Evolutionary conservation across 257 asterid species (phyloP).

Genomic region (Cruciata laevipes): DNA sequence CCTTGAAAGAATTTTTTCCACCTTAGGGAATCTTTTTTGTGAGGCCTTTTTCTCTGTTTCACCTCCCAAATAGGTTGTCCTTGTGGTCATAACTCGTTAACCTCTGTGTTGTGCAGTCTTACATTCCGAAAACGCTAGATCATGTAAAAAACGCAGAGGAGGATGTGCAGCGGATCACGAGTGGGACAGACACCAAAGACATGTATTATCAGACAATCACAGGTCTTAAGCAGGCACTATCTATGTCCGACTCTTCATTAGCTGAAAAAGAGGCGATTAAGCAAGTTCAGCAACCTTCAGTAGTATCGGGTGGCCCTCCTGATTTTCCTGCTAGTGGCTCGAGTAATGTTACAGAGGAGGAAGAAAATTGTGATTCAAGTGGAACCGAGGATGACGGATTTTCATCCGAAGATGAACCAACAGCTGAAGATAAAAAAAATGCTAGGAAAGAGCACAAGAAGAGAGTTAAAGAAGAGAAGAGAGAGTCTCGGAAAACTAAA

Average conservation of each 20-base stretch:
- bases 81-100: background rate
- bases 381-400: constrained; percentile 42
- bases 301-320: constrained; percentile 1
- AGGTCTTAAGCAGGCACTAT: constrained; percentile 73
- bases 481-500: constrained; percentile 76
- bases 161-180: constrained; percentile 70
- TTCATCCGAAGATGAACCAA: constrained; percentile 36
- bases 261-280: constrained; percentile 29
- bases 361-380: constrained; percentile 36
- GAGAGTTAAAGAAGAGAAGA: constrained; percentile 88
- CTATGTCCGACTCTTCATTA: constrained; percentile 30
- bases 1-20: background rate
- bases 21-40: background rate
- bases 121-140: constrained; percentile 82
- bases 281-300: constrained; percentile 15
- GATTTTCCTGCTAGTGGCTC: constrained; percentile 22
- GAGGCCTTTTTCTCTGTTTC: background rate
- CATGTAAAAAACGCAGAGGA: constrained; percentile 72
- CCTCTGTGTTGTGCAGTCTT: constrained; percentile 37
- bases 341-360: constrained; percentile 33
- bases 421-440: constrained; percentile 51
- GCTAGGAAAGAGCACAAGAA: constrained; percentile 89
- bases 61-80: background rate
- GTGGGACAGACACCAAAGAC: constrained; percentile 72
- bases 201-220: constrained; percentile 84